A percentile compares a stretch with the other conserved stretches of the same genome.
These are phyloP conservation scores for Triticum turgidum DNA, from an alignment of 176 grass and related monocot genomes.

Conservation along the genomic window DNA sequence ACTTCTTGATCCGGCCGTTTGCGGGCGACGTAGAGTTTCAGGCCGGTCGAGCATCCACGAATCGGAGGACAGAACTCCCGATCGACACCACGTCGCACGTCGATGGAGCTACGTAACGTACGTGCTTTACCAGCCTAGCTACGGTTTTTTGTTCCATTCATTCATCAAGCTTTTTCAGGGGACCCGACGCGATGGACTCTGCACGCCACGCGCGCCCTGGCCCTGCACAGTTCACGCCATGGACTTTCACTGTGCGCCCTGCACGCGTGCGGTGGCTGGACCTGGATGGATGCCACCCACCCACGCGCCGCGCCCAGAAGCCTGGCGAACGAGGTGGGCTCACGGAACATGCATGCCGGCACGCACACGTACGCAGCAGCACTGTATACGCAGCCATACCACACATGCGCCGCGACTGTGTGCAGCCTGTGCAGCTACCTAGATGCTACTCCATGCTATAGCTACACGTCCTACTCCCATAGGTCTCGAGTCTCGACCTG, in stretches of 20 bases:
- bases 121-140: no score
- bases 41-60: no score
- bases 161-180: not conserved
- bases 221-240: not conserved
- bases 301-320: not conserved
- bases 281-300: not conserved
- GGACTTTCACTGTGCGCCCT: no score
- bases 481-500: not conserved
- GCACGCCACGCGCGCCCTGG: no score
- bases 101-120: no score
- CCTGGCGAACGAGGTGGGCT: not conserved
- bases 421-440: not conserved
- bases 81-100: no score
- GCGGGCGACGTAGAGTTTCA: no score
- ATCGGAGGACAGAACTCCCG: no score
- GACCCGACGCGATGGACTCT: not conserved
- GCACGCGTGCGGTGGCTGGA: not conserved
- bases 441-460: not conserved
- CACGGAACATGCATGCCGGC: not conserved
- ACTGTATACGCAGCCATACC: not conserved
- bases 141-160: not conserved
- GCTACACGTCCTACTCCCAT: not conserved
- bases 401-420: not conserved
- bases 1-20: no score
- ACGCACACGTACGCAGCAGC: conserved; percentile 8